These are phyloP conservation scores for Scheffersomyces parashehatae DNA, from an alignment of 1,139 yeast genomes.

Conservation along the genomic window DNA sequence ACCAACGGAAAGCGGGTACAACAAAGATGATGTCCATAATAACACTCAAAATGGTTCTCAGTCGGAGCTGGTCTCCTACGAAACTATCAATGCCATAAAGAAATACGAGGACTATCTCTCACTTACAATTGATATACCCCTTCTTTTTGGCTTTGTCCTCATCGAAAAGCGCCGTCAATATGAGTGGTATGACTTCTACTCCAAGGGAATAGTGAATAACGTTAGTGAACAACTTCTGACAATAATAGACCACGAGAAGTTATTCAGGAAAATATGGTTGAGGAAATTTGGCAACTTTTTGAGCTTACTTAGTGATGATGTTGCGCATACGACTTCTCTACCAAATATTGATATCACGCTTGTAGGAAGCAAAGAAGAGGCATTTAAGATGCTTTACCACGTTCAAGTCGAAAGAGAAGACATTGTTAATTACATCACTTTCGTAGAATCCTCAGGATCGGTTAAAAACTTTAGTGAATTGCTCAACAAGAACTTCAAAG, in stretches of 20 bases:
- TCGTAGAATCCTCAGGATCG: constrained; percentile 23
- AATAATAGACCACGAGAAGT: constrained; percentile 58
- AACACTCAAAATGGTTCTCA: constrained; percentile 2
- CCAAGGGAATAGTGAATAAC: constrained; percentile 50
- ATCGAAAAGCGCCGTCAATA: constrained; percentile 70
- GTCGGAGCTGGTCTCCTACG: constrained; percentile 15
- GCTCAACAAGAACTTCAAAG: constrained; percentile 50
- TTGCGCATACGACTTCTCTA: constrained; percentile 21
- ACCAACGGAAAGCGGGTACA: constrained; percentile 2
- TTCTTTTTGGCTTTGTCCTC: constrained; percentile 74
- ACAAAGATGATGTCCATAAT: constrained; percentile 11
- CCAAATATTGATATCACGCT: constrained; percentile 46
- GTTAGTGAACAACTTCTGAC: constrained; percentile 62
- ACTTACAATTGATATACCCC: constrained; percentile 71
- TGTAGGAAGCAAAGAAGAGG: constrained; percentile 22
- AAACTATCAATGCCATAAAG: constrained; percentile 33
- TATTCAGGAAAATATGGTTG: constrained; percentile 63
- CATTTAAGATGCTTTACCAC: constrained; percentile 23
- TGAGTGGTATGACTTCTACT: constrained; percentile 62
- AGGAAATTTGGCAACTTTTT: constrained; percentile 56
- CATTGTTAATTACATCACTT: constrained; percentile 34
- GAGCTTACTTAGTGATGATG: constrained; percentile 28
- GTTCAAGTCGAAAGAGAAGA: constrained; percentile 41
- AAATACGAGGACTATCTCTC: constrained; percentile 48
- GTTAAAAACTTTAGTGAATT: constrained; percentile 35